These are phyloP conservation scores for Penicillium sp. DNA, from an alignment of 2,329 filamentous ascomycete genomes.

Conservation along the genomic window DNA sequence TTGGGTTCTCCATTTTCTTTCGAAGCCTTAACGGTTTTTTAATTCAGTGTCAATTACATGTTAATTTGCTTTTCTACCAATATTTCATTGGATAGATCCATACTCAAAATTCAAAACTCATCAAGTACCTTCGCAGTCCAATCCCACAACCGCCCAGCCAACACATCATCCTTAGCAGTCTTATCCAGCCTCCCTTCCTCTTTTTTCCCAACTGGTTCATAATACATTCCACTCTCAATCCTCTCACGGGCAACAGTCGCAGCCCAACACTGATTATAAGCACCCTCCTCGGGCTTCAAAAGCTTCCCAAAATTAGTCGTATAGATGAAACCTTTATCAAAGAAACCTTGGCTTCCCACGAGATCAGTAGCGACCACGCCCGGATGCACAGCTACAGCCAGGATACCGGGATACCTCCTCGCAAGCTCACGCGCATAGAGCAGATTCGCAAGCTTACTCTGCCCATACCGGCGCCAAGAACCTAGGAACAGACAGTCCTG, in stretches of 20 bases:
- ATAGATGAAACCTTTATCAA: constrained; percentile 12
- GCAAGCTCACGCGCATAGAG: constrained; percentile 46
- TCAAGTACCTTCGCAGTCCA: constrained; percentile 12
- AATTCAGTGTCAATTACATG: background rate
- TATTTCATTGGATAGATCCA: too few species aligned
- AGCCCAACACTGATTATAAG: constrained; percentile 46
- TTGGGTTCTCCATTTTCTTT: background rate
- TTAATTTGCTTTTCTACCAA: background rate
- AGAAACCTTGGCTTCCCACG: constrained; percentile 18
- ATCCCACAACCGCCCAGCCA: constrained; percentile 11
- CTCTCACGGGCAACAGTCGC: constrained; percentile 28
- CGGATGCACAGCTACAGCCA: constrained; percentile 42
- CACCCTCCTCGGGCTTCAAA: constrained; percentile 36
- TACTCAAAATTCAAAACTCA: background rate
- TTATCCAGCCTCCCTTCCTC: background rate
- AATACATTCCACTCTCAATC: constrained; percentile 6
- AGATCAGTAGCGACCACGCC: constrained; percentile 44
- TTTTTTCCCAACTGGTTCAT: constrained; percentile 12
- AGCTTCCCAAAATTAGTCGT: constrained; percentile 7
- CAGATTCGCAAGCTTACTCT: constrained; percentile 52
- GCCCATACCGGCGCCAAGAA: constrained; percentile 42
- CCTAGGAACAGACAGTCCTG: constrained; percentile 17
- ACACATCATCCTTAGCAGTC: constrained; percentile 4
- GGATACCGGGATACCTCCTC: constrained; percentile 38
- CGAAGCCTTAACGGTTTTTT: background rate